Evolutionary conservation across 208 protist genomes (phyloP).

Genomic region (Crithidia acanthocephali): DNA sequence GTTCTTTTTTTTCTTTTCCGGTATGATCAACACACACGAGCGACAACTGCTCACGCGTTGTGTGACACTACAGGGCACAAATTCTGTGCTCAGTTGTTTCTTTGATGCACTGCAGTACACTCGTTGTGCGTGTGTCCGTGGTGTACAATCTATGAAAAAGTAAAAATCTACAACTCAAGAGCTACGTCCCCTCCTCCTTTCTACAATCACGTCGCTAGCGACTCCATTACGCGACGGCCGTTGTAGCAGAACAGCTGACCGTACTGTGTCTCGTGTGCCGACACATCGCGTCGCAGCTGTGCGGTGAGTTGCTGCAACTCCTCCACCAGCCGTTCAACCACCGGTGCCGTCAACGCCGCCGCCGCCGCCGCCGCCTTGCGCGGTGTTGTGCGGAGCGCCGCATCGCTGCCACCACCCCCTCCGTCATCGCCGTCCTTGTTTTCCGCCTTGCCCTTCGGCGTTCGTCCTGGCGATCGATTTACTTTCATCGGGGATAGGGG

Average conservation of each 20-base stretch:
- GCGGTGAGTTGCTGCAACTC: constrained; percentile 58
- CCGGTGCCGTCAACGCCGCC: background rate
- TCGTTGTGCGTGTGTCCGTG: too few species aligned
- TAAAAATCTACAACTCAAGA: background rate
- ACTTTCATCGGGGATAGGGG: constrained; percentile 4
- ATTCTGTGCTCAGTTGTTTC: too few species aligned
- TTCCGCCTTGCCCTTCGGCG: background rate
- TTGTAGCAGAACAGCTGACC: constrained; percentile 50
- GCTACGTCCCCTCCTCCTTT: too few species aligned
- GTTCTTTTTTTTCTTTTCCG: too few species aligned
- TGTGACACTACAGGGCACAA: too few species aligned
- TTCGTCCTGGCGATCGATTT: background rate
- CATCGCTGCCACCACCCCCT: too few species aligned
- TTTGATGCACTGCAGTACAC: too few species aligned
- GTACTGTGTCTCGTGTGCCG: constrained; percentile 53
- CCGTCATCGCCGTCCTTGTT: background rate
- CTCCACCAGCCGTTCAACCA: constrained; percentile 30
- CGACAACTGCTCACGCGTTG: too few species aligned
- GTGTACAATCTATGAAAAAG: too few species aligned
- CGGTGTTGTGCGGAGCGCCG: background rate
- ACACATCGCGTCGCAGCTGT: constrained; percentile 53
- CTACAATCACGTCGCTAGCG: constrained; percentile 7
- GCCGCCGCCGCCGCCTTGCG: background rate
- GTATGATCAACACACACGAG: too few species aligned
- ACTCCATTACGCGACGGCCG: constrained; percentile 54